phyloP scores from a whole-genome alignment of 495 filamentous ascomycete species.

The Podospora comata region DNA sequence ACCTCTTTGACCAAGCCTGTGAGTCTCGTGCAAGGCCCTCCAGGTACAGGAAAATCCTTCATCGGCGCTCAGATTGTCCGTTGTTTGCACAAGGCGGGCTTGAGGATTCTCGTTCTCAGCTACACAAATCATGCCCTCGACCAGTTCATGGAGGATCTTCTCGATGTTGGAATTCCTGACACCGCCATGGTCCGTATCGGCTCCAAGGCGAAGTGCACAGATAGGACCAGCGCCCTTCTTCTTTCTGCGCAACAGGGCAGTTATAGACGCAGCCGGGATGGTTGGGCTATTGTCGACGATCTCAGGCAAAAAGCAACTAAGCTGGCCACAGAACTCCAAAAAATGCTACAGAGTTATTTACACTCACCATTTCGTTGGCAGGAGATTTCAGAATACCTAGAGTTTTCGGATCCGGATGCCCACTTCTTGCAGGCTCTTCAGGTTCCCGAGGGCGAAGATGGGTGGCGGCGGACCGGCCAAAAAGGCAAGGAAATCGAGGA shows the following conservation, averaged over 20 bases:
- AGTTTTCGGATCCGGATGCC: constrained; percentile 54
- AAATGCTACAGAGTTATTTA: constrained; percentile 16
- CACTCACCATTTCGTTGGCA: constrained; percentile 16
- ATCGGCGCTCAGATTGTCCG: constrained; percentile 67
- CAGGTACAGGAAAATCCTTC: constrained; percentile 80
- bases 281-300: constrained; percentile 42
- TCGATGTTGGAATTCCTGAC: constrained; percentile 57
- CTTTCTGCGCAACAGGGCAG: constrained; percentile 45
- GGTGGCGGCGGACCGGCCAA: constrained; percentile 42
- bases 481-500: constrained; percentile 43
- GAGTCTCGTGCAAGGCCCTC: constrained; percentile 71
- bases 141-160: constrained; percentile 68
- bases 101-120: constrained; percentile 60
- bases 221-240: constrained; percentile 45
- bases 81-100: constrained; percentile 47
- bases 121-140: constrained; percentile 73
- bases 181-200: constrained; percentile 65
- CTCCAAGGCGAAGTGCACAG: constrained; percentile 50
- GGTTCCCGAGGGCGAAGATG: constrained; percentile 42
- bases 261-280: constrained; percentile 27
- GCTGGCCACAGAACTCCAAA: constrained; percentile 16
- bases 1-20: constrained; percentile 53
- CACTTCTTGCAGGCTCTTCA: constrained; percentile 57
- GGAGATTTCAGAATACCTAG: constrained; percentile 58
- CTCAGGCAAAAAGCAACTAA: constrained; percentile 32